A percentile compares a stretch with the other conserved stretches of the same genome.
These are phyloP conservation scores for Gaultheria prostrata DNA, from an alignment of 148 eudicot species.

Conservation along the genomic window DNA sequence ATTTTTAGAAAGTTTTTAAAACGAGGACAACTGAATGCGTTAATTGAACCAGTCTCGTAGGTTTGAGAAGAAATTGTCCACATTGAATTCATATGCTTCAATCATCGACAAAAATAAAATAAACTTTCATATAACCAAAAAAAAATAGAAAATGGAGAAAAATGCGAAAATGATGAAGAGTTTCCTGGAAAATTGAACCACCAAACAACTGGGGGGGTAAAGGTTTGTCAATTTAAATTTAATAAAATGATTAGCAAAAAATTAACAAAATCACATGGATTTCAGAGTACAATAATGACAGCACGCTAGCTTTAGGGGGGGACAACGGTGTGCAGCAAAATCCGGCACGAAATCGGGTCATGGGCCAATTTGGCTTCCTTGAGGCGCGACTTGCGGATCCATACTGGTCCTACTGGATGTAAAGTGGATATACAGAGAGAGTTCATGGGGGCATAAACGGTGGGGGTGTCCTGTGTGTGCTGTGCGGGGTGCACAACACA, in stretches of 20 bases:
- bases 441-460: too few relatives aligned
- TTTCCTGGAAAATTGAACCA: neutral
- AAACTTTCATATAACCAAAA: too few relatives aligned
- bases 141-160: neutral
- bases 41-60: neutral
- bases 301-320: neutral
- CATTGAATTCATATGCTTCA: neutral
- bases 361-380: neutral
- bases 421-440: too few relatives aligned
- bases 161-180: neutral
- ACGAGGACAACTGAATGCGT: neutral
- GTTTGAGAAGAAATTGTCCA: neutral
- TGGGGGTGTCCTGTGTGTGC: too few relatives aligned
- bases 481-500: too few relatives aligned
- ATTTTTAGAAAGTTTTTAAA: too few relatives aligned
- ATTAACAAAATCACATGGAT: neutral
- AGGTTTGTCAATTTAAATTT: neutral
- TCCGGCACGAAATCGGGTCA: constrained; percentile 8
- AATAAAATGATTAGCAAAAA: too few relatives aligned
- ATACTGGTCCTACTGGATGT: too few relatives aligned
- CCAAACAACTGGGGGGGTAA: neutral
- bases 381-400: neutral
- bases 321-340: neutral
- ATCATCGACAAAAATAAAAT: neutral
- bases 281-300: neutral